Evolutionary conservation across 1,139 yeast genomes (phyloP).

Genomic region (Magnusiomyces fungicola): DNA sequence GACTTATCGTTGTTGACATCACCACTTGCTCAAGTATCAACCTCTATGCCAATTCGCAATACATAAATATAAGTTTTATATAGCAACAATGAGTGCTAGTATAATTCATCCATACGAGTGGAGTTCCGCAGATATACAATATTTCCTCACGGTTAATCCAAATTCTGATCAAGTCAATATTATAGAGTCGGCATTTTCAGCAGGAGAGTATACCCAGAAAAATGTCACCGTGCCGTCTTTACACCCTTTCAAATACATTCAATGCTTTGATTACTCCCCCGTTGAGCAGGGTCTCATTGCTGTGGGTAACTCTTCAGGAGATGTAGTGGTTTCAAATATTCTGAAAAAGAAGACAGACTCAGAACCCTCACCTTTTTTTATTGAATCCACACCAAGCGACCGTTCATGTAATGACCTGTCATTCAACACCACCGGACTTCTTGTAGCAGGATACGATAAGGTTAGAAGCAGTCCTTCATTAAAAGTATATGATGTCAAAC

Average conservation of each 20-base stretch:
- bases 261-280: conserved; percentile 61
- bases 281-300: conserved; percentile 39
- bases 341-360: too few species aligned
- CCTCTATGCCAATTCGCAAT: too few species aligned
- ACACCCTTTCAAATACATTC: conserved; percentile 34
- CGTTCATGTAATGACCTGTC: conserved; percentile 72
- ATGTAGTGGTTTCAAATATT: neutral
- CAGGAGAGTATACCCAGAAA: conserved; percentile 9
- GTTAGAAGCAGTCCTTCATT: conserved; percentile 72
- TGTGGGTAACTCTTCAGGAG: neutral
- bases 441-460: conserved; percentile 78
- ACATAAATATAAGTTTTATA: too few species aligned
- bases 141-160: conserved; percentile 57
- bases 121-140: conserved; percentile 50
- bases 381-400: conserved; percentile 23
- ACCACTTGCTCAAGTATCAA: too few species aligned
- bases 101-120: conserved; percentile 53
- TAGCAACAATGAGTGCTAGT: conserved; percentile 51
- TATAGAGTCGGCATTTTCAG: conserved; percentile 43
- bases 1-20: too few species aligned
- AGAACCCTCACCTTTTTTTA: neutral
- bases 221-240: neutral
- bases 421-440: conserved; percentile 54
- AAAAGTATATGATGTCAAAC: conserved; percentile 58
- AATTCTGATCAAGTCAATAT: conserved; percentile 60